phyloP scores from a whole-genome alignment of 495 filamentous ascomycete species.

The Lophium mytilinum region DNA sequence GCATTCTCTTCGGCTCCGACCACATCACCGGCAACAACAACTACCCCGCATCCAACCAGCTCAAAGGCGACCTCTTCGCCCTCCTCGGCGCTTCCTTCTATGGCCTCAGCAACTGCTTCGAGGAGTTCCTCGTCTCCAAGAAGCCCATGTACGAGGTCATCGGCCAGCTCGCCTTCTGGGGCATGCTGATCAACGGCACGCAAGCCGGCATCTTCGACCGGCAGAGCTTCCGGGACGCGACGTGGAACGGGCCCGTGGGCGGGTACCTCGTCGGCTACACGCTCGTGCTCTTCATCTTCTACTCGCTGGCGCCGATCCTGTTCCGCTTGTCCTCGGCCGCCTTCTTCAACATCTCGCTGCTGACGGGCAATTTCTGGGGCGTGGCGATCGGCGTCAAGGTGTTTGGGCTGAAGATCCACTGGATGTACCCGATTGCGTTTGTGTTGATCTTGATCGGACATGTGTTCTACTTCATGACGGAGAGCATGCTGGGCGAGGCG shows the following conservation, averaged over 20 bases:
- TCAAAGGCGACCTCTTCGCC: conserved; percentile 91
- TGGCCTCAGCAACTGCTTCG: conserved; percentile 79
- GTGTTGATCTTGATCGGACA: conserved; percentile 79
- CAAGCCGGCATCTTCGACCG: conserved; percentile 90
- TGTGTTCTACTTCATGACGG: conserved; percentile 73
- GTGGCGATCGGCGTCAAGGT: conserved; percentile 81
- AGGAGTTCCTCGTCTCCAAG: conserved; percentile 87
- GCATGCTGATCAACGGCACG: conserved; percentile 81
- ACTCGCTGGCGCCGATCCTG: conserved; percentile 75
- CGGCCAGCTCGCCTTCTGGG: conserved; percentile 83
- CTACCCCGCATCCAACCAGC: conserved; percentile 53
- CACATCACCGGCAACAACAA: conserved; percentile 68
- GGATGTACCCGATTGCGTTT: conserved; percentile 92
- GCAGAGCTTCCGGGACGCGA: conserved; percentile 54
- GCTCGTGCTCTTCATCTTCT: conserved; percentile 72
- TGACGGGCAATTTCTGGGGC: conserved; percentile 97
- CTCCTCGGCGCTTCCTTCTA: conserved; percentile 85
- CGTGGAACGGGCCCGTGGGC: conserved; percentile 59
- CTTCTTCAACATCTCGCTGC: conserved; percentile 91
- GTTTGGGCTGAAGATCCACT: conserved; percentile 74
- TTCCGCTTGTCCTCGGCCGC: conserved; percentile 83
- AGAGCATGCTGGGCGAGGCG: conserved; percentile 71
- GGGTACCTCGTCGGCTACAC: conserved; percentile 88
- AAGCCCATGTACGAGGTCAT: conserved; percentile 88
- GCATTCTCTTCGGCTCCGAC: conserved; percentile 78